Conservation (phyloP, 495 filamentous ascomycete species). For the Penicillium lagena region DNA sequence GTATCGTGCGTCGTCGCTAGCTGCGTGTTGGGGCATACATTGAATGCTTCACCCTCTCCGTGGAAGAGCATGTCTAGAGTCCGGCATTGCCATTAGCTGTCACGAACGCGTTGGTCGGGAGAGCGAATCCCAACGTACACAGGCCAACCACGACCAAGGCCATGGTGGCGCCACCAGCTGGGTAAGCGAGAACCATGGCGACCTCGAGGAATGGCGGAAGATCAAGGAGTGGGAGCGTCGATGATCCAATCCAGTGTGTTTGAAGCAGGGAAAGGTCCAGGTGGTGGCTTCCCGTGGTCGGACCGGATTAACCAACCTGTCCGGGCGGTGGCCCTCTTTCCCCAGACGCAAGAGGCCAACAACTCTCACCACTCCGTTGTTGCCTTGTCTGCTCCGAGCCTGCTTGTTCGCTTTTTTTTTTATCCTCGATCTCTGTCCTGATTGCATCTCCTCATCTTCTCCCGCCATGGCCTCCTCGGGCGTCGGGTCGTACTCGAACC, state of each 20-base stretch:
- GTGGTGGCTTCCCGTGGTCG: slow-evolving; percentile 6
- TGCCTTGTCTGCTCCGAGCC: background rate
- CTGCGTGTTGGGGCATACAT: slow-evolving; percentile 53
- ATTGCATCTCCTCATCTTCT: slow-evolving; percentile 8
- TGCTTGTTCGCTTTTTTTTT: slow-evolving; percentile 1
- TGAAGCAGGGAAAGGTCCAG: too few relatives aligned
- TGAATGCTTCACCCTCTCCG: slow-evolving; percentile 91
- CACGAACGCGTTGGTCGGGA: slow-evolving; percentile 5
- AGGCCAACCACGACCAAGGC: slow-evolving; percentile 76
- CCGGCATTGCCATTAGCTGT: slow-evolving; percentile 24
- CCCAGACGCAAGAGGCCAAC: slow-evolving; percentile 17
- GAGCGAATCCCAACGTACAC: slow-evolving; percentile 51
- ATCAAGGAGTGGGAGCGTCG: background rate
- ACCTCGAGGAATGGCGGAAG: slow-evolving; percentile 22
- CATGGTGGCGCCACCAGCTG: slow-evolving; percentile 60
- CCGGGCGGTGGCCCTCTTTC: slow-evolving; percentile 17
- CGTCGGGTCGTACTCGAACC: slow-evolving; percentile 93
- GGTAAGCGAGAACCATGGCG: slow-evolving; percentile 55
- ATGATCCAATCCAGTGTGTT: too few relatives aligned
- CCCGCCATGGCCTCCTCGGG: slow-evolving; percentile 49
- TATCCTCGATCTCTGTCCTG: background rate
- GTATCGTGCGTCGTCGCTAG: background rate
- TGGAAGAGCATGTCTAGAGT: slow-evolving; percentile 92
- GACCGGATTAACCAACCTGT: slow-evolving; percentile 23
- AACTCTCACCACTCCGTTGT: slow-evolving; percentile 2